phyloP scores from a whole-genome alignment of 1,139 yeast species.

The Suhomyces bokatorum region DNA sequence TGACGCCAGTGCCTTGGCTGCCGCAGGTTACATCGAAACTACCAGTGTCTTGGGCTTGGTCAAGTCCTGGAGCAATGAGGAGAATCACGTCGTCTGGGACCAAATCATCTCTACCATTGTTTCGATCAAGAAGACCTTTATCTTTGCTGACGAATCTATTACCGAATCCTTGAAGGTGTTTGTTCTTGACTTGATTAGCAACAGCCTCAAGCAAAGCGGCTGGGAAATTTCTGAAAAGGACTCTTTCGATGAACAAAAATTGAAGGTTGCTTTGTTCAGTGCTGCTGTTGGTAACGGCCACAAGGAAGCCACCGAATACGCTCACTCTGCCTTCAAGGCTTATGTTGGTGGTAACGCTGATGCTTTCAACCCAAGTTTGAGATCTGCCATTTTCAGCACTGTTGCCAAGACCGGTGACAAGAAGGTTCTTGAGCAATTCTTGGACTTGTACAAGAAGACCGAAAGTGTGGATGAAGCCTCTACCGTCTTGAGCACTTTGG shows the following conservation, averaged over 20 bases:
- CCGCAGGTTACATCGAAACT: constrained; percentile 72
- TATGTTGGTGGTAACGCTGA: constrained; percentile 59
- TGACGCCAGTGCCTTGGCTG: constrained; percentile 72
- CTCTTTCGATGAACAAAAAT: constrained; percentile 69
- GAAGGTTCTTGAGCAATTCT: constrained; percentile 62
- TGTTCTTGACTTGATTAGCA: constrained; percentile 57
- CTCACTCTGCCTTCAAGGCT: constrained; percentile 56
- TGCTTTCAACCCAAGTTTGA: constrained; percentile 81
- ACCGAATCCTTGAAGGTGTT: constrained; percentile 60
- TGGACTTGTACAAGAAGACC: constrained; percentile 65
- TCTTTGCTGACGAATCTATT: constrained; percentile 61
- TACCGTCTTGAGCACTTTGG: constrained; percentile 73
- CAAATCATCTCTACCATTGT: constrained; percentile 59
- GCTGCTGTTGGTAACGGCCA: constrained; percentile 67
- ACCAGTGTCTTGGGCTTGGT: constrained; percentile 64
- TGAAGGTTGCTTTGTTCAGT: constrained; percentile 71
- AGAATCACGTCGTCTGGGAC: constrained; percentile 77
- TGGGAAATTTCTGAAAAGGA: constrained; percentile 67
- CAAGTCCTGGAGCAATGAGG: constrained; percentile 66
- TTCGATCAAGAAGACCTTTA: constrained; percentile 64
- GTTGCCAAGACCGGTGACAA: constrained; percentile 70
- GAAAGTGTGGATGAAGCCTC: constrained; percentile 71
- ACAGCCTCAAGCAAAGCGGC: constrained; percentile 62
- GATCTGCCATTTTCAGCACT: constrained; percentile 65
- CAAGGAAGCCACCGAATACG: constrained; percentile 51